Evolutionary conservation across 1,139 yeast genomes (phyloP), one percentile per base, ranked within the genome.

Genomic region (Candida gigantensis): DNA sequence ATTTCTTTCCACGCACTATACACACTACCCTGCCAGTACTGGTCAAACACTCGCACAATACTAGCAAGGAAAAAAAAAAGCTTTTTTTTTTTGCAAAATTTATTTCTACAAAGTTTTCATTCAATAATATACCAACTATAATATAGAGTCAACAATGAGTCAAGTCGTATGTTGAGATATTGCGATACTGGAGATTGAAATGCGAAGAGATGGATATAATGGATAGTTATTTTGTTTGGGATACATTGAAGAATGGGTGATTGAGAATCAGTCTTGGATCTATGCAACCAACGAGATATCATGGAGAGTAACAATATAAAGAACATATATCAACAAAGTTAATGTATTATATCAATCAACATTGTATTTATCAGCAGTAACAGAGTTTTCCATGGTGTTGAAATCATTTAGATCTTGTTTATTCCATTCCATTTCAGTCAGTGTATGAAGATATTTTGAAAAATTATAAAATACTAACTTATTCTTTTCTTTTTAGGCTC

Each of bases 401-500:
- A n/a, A n/a, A n/a, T n/a, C n/a, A n/a, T n/a, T n/a, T n/a, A n/a
- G n/a, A n/a, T n/a, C n/a, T n/a, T n/a, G n/a, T n/a, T n/a, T n/a
- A n/a, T n/a, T n/a, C n/a, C n/a, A n/a, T n/a, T n/a, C n/a, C n/a
- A n/a, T n/a, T n/a, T n/a, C n/a, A n/a, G n/a, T n/a, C n/a, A n/a
- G n/a, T n/a, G n/a, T n/a, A n/a, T n/a, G n/a, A n/a, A n/a, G n/a
- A n/a, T n/a, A n/a, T n/a, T n/a, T n/a, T n/a, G n/a, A n/a, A n/a
- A n/a, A n/a, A n/a, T n/a, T n/a, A n/a, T n/a, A n/a, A n/a, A n/a
- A n/a, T n/a, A 70, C 74, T 23, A 10, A 23, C 24, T 16, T 24
- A 5, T 36, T 43, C 5, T 6, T 12, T 29, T 24, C 27, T 12
- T 47, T 45, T 37, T 62, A 80, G 84, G 90, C 90, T 70, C 92